Percentiles rank a stretch among this genome's conserved stretches.
These are phyloP conservation scores for Solanum piurae DNA, from an alignment of 257 asterid species.

Conservation along the genomic window DNA sequence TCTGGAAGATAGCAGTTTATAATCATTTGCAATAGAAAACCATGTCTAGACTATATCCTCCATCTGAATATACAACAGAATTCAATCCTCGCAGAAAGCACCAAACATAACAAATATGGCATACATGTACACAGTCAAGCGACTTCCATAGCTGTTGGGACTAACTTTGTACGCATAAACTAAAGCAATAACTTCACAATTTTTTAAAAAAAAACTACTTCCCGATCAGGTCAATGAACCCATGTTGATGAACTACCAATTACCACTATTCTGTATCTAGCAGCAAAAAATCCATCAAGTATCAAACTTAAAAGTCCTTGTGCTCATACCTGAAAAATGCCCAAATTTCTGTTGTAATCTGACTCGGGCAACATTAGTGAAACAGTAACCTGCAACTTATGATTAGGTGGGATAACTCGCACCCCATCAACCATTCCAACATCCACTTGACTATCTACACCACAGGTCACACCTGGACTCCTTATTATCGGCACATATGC, in stretches of 20 bases:
- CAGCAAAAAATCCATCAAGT: not conserved
- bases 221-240: not conserved
- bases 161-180: not conserved
- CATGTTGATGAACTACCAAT: not conserved
- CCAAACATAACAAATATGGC: not conserved
- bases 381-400: constrained; percentile 64
- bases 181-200: not conserved
- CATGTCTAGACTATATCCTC: not conserved
- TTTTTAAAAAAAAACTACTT: not conserved
- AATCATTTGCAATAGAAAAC: not conserved
- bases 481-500: constrained; percentile 58
- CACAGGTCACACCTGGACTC: constrained; percentile 20
- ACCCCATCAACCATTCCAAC: constrained; percentile 18
- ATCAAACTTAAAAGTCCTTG: not conserved
- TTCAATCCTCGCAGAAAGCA: not conserved
- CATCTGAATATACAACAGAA: not conserved
- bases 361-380: constrained; percentile 71
- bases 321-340: constrained; percentile 67
- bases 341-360: constrained; percentile 77
- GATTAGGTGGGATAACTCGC: constrained; percentile 56
- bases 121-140: not conserved
- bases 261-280: not conserved
- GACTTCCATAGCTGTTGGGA: not conserved
- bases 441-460: constrained; percentile 25
- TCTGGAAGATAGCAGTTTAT: not conserved